Base-by-base conservation (phyloP, 2,329 filamentous ascomycete species). In the Botrytis fragariae region DNA sequence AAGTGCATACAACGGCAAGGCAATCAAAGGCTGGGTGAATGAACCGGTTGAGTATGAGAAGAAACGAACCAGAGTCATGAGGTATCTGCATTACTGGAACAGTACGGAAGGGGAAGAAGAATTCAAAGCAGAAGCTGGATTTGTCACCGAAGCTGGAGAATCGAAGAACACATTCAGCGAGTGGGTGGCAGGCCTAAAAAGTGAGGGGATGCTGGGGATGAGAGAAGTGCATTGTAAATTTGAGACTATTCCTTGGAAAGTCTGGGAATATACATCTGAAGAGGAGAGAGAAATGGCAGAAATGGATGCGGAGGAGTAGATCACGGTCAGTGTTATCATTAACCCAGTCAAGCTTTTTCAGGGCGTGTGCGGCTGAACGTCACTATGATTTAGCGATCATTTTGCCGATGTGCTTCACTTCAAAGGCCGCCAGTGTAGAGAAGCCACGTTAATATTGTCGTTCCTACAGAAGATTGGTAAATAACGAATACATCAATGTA, bases 211-310 rank as follows among this genome's bases (percentile, higher is more conserved):
- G 62, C n/a, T 64, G 18, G 62, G 62, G 12, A 64, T 64, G 62
- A 2, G 25, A 45, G 62, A 45, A 25, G 62, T 64, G 12, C 62
- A 64, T 32, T 64, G 62, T 4, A 64, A 45, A 44, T 64, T 64
- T 29, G 39, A 64, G 16, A 32, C 39, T 45, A 45, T 64, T 14
- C n/a, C 39, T 64, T 64, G 61, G 61, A 64, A 45, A 32, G 32
- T 64, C 39, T 64, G 61, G 61, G n/a, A 64, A 0, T 64, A 45
- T 22, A 64, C 61, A 45, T 64, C 61, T 32, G 39, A 44, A 6
- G 61, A 64, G 16, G 39, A 44, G 39, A 44, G 61, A 64, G 61
- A 64, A 48, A 69, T 69, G 42, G 67, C 32, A 18, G 35, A 54
- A 7, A 59, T 32, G 35, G 25, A 64, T 45, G 39, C n/a, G n/a